Evolutionary conservation across 1,284 basidiomycete species (phyloP).

Genomic region (Porogramme epimiltina): DNA sequence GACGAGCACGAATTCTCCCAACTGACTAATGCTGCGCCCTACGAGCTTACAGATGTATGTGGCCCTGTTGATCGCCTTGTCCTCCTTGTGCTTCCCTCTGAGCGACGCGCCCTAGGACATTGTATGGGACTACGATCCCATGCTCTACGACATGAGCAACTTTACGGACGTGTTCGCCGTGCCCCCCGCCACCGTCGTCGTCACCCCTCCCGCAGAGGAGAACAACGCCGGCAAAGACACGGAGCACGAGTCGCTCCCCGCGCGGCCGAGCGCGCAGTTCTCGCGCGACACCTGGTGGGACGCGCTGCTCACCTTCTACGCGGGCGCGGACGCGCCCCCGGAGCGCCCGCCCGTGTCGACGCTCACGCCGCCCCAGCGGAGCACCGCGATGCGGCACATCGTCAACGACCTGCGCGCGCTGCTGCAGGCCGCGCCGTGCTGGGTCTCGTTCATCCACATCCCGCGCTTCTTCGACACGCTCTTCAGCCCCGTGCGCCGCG

Average conservation of each 20-base stretch:
- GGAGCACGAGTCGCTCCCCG: conserved; percentile 7
- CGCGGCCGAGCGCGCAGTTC: conserved; percentile 60
- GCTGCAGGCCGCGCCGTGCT: conserved; percentile 62
- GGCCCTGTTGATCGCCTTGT: too few relatives aligned
- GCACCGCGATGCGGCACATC: conserved; percentile 45
- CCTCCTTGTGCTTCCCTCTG: too few relatives aligned
- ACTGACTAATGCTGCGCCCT: too few relatives aligned
- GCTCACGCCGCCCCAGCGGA: conserved; percentile 45
- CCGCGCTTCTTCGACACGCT: conserved; percentile 64
- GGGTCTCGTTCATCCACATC: conserved; percentile 72
- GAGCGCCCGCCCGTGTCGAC: conserved; percentile 28
- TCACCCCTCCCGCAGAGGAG: background rate
- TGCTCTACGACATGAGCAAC: conserved; percentile 2
- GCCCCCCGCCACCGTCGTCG: background rate
- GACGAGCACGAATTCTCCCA: too few relatives aligned
- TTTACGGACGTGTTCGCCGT: conserved; percentile 1
- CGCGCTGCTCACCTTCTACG: conserved; percentile 62
- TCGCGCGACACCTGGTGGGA: conserved; percentile 79
- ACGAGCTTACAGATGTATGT: too few relatives aligned
- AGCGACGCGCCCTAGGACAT: conserved; percentile 10
- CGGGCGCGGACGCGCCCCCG: conserved; percentile 27
- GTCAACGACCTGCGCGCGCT: conserved; percentile 61
- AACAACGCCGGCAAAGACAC: background rate
- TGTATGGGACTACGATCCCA: conserved; percentile 12
- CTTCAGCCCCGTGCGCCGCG: conserved; percentile 51